Percentiles rank a stretch among this genome's conserved stretches.
Conservation (phyloP, 2,329 filamentous ascomycete genomes). For the Cercospora brassicicola region DNA sequence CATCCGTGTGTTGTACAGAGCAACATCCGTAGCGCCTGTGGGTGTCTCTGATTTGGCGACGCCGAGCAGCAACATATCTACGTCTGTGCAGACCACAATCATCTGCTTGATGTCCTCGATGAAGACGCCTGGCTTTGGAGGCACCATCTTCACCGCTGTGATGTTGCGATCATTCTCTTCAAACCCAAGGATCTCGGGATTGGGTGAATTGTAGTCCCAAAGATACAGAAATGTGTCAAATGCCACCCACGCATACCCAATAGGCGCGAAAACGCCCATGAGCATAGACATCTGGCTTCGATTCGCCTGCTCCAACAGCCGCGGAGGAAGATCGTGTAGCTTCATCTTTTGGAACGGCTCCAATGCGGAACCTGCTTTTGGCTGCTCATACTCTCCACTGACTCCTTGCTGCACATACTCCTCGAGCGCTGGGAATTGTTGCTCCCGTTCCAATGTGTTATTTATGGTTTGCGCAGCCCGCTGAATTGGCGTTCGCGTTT, state of each 20-base stretch:
- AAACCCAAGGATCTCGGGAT: conserved; percentile 86
- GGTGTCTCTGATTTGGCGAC: conserved; percentile 65
- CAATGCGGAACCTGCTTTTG: conserved; percentile 64
- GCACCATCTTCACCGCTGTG: conserved; percentile 82
- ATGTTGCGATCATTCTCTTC: conserved; percentile 88
- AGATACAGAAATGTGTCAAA: conserved; percentile 96
- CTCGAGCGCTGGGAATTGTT: conserved; percentile 83
- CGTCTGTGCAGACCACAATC: conserved; percentile 81
- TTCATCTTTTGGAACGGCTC: conserved; percentile 85
- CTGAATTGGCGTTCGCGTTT: conserved; percentile 58
- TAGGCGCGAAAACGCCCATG: conserved; percentile 92
- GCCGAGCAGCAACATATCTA: conserved; percentile 83
- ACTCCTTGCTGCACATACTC: conserved; percentile 80
- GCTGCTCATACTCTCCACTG: conserved; percentile 87
- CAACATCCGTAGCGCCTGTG: conserved; percentile 69
- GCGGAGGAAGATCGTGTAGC: conserved; percentile 86
- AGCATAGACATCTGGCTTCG: conserved; percentile 80
- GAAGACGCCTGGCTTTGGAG: conserved; percentile 84
- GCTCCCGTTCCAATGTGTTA: conserved; percentile 71
- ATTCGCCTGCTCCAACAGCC: conserved; percentile 91
- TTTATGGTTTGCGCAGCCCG: conserved; percentile 84
- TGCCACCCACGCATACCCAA: conserved; percentile 92
- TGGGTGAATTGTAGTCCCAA: conserved; percentile 95
- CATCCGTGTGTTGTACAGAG: conserved; percentile 88
- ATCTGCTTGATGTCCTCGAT: conserved; percentile 81